Evolutionary conservation across 352 stramenopile genomes (phyloP), one percentile per base, ranked within the genome.

Genomic region (Phytophthora palmivora): DNA sequence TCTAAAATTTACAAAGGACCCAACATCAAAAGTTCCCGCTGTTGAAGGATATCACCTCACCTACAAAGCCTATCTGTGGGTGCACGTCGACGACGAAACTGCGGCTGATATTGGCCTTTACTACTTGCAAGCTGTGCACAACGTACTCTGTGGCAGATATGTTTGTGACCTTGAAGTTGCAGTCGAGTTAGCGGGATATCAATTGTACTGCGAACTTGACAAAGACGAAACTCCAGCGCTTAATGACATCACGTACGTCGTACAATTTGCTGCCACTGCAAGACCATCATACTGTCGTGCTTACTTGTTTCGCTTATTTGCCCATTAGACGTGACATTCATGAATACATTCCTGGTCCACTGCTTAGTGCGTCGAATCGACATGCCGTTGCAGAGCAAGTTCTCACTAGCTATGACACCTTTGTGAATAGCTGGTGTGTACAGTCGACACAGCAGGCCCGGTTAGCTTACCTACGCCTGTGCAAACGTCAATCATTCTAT

Each of bases 61-160:
- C 3, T 93, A 87, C 72, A 95, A 91, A 63, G 79, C 90, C 9
- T 83, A 87, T 37, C 53, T 94, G 39, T 91, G 88, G 69, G 70
- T 91, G 19, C 72, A 90, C 21, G 49, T 91, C 33, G 66, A 79
- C 38, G 77, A 91, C 43, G 76, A 83, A 63, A 81, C 87, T 51
- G 61, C 72, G 33, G 65, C 73, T 8, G 87, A 88, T 53, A 53
- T 89, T 3, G 53, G 75, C 6, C 67, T 94, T 3, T 67, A 88
- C 38, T 94, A 94, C 59, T 56, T 88, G 16, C 87, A 96, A 57
- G 87, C 85, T 2, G 78, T 88, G 18, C 76, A 88, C 19, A 88
- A 94, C 48, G 76, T 94, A 28, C 58, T 88, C 8, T 72, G 67
- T 24, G 73, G 53, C 2, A 59, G 63, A 51, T 87, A 91, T 34